Base-by-base conservation (phyloP, 2,329 filamentous ascomycete genomes). In the Bertia moriformis region DNA sequence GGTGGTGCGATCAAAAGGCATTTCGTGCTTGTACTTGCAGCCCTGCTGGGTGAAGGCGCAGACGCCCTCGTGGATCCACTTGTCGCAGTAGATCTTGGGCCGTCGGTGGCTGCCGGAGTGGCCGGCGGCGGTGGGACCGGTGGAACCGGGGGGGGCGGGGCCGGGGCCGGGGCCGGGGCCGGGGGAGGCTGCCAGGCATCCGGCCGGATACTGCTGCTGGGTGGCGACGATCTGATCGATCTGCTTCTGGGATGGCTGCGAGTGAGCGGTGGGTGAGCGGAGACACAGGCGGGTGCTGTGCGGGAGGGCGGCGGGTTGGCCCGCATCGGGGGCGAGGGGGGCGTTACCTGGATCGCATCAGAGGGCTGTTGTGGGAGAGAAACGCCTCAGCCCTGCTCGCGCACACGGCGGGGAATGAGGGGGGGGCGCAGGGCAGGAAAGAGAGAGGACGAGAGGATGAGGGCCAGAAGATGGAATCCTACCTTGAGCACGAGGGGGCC, bases 21-120 rank as follows among this genome's bases (percentile, higher is more conserved):
- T 93, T 54, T 91, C 83, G 55, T 94, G 88, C 61, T 87, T 89
- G 65, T 78, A 94, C 46, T 79, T 76, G 62, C 88, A 94, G 0
- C 88, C 87, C 51, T 88, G 79, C 54, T 93, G 84, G 3, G 72
- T 78, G 55, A 85, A 95, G 44, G 82, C 82, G 54, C 88, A 95
- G 33, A 83, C 75, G 15, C 86, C 87, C 42, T 83, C 79, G 48
- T 84, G 78, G 40, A 94, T 79, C 87, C 87, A 95, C 57, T 89
- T 85, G 42, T 86, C 84, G 59, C 87, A 94, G 57, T 82, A 93
- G 18, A 81, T 63, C 54, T 93, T 93, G 42, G 56, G 53, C 18
- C 53, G 53, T 49, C 71, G 73, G 4, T 58, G 56, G 4, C 51
- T 51, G 10, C 63, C 56, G 14, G 60, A 58, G 4, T 46, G 48